Evolutionary conservation across 2,329 filamentous ascomycete species (phyloP), one percentile per base, ranked within the genome.

Genomic region (Monilinia vaccinii-corymbosi): DNA sequence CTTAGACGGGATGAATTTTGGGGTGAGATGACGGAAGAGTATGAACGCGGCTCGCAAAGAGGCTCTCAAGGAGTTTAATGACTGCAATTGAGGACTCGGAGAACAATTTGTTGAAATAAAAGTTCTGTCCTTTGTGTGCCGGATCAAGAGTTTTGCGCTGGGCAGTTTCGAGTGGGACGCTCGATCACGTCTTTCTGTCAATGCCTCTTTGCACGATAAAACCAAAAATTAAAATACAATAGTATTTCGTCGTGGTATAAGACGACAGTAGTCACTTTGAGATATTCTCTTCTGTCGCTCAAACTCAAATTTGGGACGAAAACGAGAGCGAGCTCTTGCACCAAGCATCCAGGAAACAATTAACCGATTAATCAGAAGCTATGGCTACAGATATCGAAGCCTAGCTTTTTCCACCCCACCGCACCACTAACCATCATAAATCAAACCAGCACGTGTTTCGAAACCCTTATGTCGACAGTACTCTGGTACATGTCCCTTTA

Each of bases 21-120:
- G 34, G 32, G 9, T 44, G n/a, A 21, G 7, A 18, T 23, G 40
- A n/a, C 40, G 21, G 40, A 23, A 44, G 3, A 21, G 5, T 18
- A 7, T 11, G 4, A n/a, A 13, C 3, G 2, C 0, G 18, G 18
- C 18, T 32, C 40, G n/a, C 3, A 13, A 44, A 9, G n/a, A 9
- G 7, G 2, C 1, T 7, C 6, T 11, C 4, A 3, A 3, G 4
- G 38, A 4, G 1, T 7, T n/a, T 16, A 3, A n/a, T 40, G 38
- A 16, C 16, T 11, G 4, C 9, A 44, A 23, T 4, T 44, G n/a
- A 11, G 3, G 16, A 40, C 14, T 40, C n/a, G 7, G 10, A 11
- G 4, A 5, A 23, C 10, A 5, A 13, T 21, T 13, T 4, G 8
- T 21, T 11, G 10, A 23, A 44, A 44, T 11, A 23, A 4, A 13